Evolutionary conservation across 345 rosid genomes (phyloP).

Genomic region (Draba incana): DNA sequence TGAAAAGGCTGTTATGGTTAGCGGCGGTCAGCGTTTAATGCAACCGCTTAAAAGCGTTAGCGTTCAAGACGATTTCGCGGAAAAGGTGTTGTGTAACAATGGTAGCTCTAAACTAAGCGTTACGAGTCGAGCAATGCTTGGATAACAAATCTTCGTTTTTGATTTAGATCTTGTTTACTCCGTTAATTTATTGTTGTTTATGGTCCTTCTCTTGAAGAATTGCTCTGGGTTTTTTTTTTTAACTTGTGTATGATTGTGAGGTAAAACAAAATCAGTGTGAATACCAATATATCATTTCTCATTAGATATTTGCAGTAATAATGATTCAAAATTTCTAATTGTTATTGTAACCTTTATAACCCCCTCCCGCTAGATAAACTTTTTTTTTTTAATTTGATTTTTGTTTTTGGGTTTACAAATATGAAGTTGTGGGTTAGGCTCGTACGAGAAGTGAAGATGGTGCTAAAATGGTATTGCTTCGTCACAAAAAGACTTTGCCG

Average conservation of each 20-base stretch:
- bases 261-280: slow-evolving; percentile 5
- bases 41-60: slow-evolving; percentile 23
- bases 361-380: not conserved
- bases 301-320: not conserved
- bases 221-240: not conserved
- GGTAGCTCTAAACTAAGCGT: slow-evolving; percentile 35
- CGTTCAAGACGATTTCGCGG: slow-evolving; percentile 9
- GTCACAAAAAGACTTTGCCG: slow-evolving; percentile 18
- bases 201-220: not conserved
- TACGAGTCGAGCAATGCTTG: slow-evolving; percentile 16
- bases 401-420: not conserved
- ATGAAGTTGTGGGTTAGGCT: slow-evolving; percentile 3
- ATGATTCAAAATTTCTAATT: no score
- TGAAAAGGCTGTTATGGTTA: slow-evolving; percentile 70
- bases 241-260: slow-evolving; percentile 24
- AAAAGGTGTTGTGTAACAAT: slow-evolving; percentile 36
- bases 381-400: not conserved
- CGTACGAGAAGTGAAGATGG: slow-evolving; percentile 8
- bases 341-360: no score
- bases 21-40: slow-evolving; percentile 25
- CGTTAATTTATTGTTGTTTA: not conserved
- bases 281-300: not conserved
- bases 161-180: slow-evolving; percentile 12
- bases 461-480: slow-evolving; percentile 10
- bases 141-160: slow-evolving; percentile 18